Evolutionary conservation across 352 stramenopile genomes (phyloP).

Genomic region (Globisporangium megalacanthum): DNA sequence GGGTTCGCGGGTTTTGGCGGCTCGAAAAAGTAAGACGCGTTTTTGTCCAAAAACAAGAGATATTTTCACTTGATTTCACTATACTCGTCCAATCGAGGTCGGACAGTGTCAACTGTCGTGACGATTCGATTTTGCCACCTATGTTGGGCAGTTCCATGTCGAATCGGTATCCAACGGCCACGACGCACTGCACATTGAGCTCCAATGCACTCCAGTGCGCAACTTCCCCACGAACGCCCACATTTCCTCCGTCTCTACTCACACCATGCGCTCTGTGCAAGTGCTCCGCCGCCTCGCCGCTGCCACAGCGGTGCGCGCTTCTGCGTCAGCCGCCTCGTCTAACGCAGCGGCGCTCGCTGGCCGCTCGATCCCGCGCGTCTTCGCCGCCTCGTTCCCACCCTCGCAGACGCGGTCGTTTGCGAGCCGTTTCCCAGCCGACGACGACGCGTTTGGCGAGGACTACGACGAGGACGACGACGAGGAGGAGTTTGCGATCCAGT

Average conservation of each 20-base stretch:
- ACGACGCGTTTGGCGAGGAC: constrained; percentile 22
- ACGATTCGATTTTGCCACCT: neutral
- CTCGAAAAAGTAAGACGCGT: constrained; percentile 46
- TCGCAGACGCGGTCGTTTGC: constrained; percentile 36
- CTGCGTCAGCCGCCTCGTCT: neutral
- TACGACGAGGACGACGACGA: constrained; percentile 64
- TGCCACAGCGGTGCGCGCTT: constrained; percentile 4
- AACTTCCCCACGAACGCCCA: neutral
- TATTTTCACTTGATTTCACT: neutral
- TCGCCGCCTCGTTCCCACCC: constrained; percentile 3
- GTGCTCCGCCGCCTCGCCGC: constrained; percentile 13
- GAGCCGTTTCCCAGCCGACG: constrained; percentile 18
- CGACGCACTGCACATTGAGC: neutral
- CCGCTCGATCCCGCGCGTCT: constrained; percentile 1
- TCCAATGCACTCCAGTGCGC: neutral
- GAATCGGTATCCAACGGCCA: neutral
- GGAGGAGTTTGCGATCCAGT: constrained; percentile 77
- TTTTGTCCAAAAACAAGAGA: neutral
- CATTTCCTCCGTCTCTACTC: neutral
- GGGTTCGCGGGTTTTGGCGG: constrained; percentile 84
- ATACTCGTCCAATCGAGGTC: neutral
- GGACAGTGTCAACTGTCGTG: constrained; percentile 1
- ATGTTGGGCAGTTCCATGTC: neutral
- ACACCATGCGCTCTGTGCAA: constrained; percentile 15
- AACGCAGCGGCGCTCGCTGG: neutral